Conservation (phyloP, 2,329 filamentous ascomycete genomes). For the Dryadomyces quercus-mongolicae region DNA sequence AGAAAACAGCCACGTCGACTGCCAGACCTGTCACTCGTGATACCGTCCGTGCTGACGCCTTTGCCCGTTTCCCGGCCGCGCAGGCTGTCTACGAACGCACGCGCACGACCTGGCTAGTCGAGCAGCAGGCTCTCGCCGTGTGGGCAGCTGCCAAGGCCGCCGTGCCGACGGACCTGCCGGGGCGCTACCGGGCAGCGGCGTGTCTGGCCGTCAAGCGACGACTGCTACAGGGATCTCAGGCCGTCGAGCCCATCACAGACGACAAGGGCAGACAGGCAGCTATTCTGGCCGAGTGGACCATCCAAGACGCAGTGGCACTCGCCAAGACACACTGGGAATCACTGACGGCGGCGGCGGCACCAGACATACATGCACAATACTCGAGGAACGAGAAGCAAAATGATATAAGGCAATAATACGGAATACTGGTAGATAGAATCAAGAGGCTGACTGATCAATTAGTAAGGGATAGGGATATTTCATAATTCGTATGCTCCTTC, state of each 20-base stretch:
- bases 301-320: slow-evolving; percentile 29
- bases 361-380: neutral
- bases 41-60: slow-evolving; percentile 37
- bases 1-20: slow-evolving; percentile 14
- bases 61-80: slow-evolving; percentile 34
- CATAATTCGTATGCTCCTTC: neutral
- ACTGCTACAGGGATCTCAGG: slow-evolving; percentile 1
- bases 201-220: slow-evolving; percentile 30
- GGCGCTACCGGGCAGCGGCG: slow-evolving; percentile 21
- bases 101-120: slow-evolving; percentile 26
- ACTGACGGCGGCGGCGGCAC: slow-evolving; percentile 14
- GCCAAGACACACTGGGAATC: slow-evolving; percentile 24
- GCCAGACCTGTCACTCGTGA: slow-evolving; percentile 21
- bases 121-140: slow-evolving; percentile 29
- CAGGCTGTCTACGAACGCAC: slow-evolving; percentile 29
- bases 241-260: slow-evolving; percentile 21
- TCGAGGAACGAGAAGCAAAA: neutral
- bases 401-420: neutral
- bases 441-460: neutral
- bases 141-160: slow-evolving; percentile 19
- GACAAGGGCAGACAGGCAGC: neutral
- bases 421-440: neutral
- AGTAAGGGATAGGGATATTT: neutral
- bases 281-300: slow-evolving; percentile 19
- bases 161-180: slow-evolving; percentile 14